Base-by-base conservation (phyloP, 2,329 filamentous ascomycete species). In the Hypoxylon sp. region DNA sequence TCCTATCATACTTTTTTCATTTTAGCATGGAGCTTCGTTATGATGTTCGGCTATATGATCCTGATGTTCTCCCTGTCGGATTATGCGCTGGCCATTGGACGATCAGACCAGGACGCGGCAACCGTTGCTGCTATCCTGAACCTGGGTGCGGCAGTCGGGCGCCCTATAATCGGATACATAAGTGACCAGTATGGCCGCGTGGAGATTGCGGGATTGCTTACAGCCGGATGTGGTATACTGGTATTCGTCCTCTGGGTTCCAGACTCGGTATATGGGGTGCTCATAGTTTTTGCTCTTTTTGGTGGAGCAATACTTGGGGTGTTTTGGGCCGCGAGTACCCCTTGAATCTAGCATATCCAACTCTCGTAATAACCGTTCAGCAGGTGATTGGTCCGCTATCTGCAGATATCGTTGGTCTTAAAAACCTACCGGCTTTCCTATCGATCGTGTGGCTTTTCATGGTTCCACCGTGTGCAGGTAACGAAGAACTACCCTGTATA, bases 1-100 rank as follows among this genome's bases (percentile, higher is more conserved):
- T 54, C 50, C 17, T 54, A 54, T 40, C 31, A 35, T 6, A 17
- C 20, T 8, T 1, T 54, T 0, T 31, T 54, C 5, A 17, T 54
- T 22, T 6, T 40, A 13, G 50, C 31, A n/a, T 54, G 50, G 50
- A 54, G 50, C 50, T 54, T 54, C 50, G 33, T 54, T 14, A 22
- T 54, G 31, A 54, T 54, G 50, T 54, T 54, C 17, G 50, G 50
- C 17, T 54, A 54, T 25, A 40, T 54, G 8, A 54, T 31, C 17
- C 31, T 54, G 8, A 40, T 37, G 31, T 54, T 54, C 17, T 54
- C 50, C n/a, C 33, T 54, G n/a, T 37, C 50, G 50, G 50, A 54
- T 40, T 54, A 54, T 37, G 17, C 50, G 7, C n/a, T 54, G 17
- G 50, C 50, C 40, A 22, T 54, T 20, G 50, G 50, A 5, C 33